phyloP scores from a whole-genome alignment of 768 basidiomycete genomes.

The Suillus spraguei region DNA sequence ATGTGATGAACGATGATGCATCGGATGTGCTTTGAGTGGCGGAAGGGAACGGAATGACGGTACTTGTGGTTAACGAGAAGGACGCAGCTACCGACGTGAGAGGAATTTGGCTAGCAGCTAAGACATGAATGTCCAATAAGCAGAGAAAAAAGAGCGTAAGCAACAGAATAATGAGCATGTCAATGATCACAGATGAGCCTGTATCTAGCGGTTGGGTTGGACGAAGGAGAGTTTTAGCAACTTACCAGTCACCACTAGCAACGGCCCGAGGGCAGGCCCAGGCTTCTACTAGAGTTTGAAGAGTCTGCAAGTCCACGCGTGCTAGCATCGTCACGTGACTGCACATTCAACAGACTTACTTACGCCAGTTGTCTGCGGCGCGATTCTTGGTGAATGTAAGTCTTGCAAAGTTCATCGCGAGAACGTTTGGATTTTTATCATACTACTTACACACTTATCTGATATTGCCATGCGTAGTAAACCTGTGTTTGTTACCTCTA shows the following conservation, averaged over 20 bases:
- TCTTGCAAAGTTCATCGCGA: background rate
- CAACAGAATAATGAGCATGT: background rate
- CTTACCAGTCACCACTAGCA: background rate
- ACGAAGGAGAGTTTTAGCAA: background rate
- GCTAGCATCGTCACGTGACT: no score
- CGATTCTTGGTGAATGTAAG: background rate
- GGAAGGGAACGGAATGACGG: slow-evolving; percentile 64
- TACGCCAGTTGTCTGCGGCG: no score
- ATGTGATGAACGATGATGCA: slow-evolving; percentile 51
- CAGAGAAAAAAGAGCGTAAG: background rate
- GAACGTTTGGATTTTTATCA: background rate
- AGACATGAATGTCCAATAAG: slow-evolving; percentile 3
- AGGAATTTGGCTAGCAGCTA: slow-evolving; percentile 9
- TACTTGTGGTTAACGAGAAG: slow-evolving; percentile 61
- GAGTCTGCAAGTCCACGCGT: no score
- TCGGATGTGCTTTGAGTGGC: slow-evolving; percentile 54
- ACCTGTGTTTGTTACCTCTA: background rate
- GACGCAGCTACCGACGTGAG: slow-evolving; percentile 44
- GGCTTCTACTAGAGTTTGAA: no score
- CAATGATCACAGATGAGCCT: background rate
- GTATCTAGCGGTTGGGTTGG: background rate
- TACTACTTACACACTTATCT: background rate
- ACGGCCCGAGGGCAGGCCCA: background rate
- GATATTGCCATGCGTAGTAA: background rate
- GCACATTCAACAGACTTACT: no score